phyloP scores from a whole-genome alignment of 225 moss, liverwort and hornwort species.

The Asterella californica region DNA sequence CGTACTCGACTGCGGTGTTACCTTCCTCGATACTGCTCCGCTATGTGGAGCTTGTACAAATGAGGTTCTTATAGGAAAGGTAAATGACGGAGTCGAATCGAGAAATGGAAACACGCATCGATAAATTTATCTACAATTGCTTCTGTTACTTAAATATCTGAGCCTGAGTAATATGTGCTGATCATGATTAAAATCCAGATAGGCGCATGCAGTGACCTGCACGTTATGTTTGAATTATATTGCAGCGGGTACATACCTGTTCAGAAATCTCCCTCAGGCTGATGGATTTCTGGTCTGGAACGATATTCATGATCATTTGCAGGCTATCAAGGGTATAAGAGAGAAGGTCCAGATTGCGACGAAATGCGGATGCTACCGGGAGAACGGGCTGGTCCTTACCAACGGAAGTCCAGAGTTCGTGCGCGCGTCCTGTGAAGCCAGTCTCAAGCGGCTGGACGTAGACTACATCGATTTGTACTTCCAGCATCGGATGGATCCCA shows the following conservation, averaged over 20 bases:
- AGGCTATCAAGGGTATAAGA: conserved; percentile 24
- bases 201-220: too few relatives aligned
- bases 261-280: too few relatives aligned
- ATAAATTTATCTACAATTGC: too few relatives aligned
- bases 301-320: too few relatives aligned
- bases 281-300: too few relatives aligned
- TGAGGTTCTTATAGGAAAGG: conserved; percentile 13
- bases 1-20: not conserved
- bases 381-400: too few relatives aligned
- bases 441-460: conserved; percentile 21
- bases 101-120: too few relatives aligned
- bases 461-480: conserved; percentile 35
- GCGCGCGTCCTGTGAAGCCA: conserved; percentile 5
- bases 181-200: too few relatives aligned
- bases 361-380: not conserved
- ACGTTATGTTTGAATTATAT: too few relatives aligned
- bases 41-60: not conserved
- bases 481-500: conserved; percentile 27
- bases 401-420: conserved; percentile 20
- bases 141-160: too few relatives aligned
- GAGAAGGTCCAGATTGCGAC: conserved; percentile 28
- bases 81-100: not conserved
- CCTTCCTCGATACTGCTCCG: conserved; percentile 10
- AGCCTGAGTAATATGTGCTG: too few relatives aligned
- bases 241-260: too few relatives aligned